Evolutionary conservation across 768 basidiomycete species (phyloP), one percentile per base, ranked within the genome.

Genomic region (Rhizopogon vesiculosus): DNA sequence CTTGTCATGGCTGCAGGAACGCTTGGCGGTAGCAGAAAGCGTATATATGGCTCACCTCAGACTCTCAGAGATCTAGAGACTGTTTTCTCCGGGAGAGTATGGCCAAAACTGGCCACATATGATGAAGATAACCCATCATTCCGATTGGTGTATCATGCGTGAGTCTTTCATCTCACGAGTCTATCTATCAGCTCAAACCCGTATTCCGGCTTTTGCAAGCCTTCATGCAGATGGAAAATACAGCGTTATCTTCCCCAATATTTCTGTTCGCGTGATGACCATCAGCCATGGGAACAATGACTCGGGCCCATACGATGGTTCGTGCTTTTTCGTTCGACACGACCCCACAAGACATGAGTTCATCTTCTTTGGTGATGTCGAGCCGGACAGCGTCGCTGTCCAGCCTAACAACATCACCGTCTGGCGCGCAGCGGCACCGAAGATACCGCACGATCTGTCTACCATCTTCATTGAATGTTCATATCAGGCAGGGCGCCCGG

Each of bases 401-500:
- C 69, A 72, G 13, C 86, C 87, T 5, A 78, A 74, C 50, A 95
- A 86, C 40, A 74, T 76, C 28, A 70, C 76, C 42, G 85, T 98
- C 45, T 98, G 95, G 96, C 80, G 79, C 41, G 80, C 76, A 28
- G 93, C 93, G 0, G 94, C 94, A 5, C 75, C 82, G 44, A 85
- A 85, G 69, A 83, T 97, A 61, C 83, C 84, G 0, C 76, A 83
- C 22, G 75, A 72, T 3, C 79, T 98, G 15, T 78, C 81, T 33
- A 78, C 83, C n/a, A 80, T 98, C 55, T 98, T 98, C 66, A 91
- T 98, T 65, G 96, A 98, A 73, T 98, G 96, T 69, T 96, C 93
- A 1, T 93, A 87, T 74, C 85, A 88, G 19, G 79, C 83, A 1
- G 87, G 87, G 0, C 78, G 95, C 56, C 76, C 79, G 16, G 78